Percentiles rank a stretch among this genome's conserved stretches.
Evolutionary conservation across 2,329 filamentous ascomycete genomes (phyloP).

Genomic region (Calonectria honghensis): DNA sequence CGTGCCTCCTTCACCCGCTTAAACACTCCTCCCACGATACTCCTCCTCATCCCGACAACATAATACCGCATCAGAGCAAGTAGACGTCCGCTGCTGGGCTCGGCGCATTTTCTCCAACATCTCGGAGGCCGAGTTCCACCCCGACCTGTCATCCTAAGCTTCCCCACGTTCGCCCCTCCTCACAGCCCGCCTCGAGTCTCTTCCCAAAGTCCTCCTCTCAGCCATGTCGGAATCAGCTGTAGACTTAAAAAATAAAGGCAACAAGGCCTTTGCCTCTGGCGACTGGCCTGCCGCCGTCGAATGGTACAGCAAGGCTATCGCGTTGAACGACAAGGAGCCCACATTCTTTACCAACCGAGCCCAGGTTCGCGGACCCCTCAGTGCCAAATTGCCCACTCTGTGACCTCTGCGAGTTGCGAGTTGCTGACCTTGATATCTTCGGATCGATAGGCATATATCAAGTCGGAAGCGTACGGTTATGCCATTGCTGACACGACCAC

Average conservation of each 20-base stretch:
- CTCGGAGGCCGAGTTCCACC: conserved; percentile 44
- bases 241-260: conserved; percentile 93
- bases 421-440: conserved; percentile 64
- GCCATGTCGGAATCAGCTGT: conserved; percentile 79
- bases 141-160: conserved; percentile 40
- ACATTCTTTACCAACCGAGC: conserved; percentile 96
- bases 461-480: conserved; percentile 95
- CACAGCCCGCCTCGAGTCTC: conserved; percentile 23
- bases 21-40: conserved; percentile 33
- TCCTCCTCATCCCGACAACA: neutral
- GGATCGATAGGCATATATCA: conserved; percentile 86
- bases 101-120: conserved; percentile 51
- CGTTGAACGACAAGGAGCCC: conserved; percentile 86
- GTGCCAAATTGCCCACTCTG: neutral
- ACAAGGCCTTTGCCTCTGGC: conserved; percentile 91
- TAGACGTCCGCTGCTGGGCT: conserved; percentile 42
- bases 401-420: conserved; percentile 56
- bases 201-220: conserved; percentile 43
- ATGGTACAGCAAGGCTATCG: conserved; percentile 91
- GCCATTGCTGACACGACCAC: conserved; percentile 93
- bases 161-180: conserved; percentile 35
- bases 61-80: conserved; percentile 1
- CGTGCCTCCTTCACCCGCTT: conserved; percentile 30
- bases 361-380: conserved; percentile 77
- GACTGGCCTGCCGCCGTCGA: conserved; percentile 90